These are phyloP conservation scores for Fraxinus quadrangulata DNA, from an alignment of 257 asterid genomes.

Conservation along the genomic window DNA sequence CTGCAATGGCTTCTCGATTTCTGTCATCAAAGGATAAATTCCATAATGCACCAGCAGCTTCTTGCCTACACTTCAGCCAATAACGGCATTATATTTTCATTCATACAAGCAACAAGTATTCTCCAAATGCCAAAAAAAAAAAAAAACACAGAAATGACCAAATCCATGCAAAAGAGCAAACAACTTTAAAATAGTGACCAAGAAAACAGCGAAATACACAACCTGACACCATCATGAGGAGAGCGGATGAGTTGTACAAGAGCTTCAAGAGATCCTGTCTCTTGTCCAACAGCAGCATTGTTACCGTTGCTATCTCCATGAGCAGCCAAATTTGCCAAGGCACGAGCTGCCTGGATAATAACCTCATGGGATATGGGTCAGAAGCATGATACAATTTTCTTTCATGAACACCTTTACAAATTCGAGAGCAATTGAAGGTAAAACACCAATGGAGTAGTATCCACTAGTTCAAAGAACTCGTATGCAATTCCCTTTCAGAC, in stretches of 20 bases:
- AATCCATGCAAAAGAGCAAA: not conserved
- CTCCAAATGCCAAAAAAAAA: not conserved
- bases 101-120: slow-evolving; percentile 15
- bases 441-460: slow-evolving; percentile 13
- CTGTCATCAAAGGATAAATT: slow-evolving; percentile 84
- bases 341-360: slow-evolving; percentile 76
- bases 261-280: slow-evolving; percentile 80
- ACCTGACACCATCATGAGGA: slow-evolving; percentile 84
- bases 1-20: slow-evolving; percentile 87
- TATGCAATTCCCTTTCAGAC: not conserved
- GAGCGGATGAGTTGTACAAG: slow-evolving; percentile 80
- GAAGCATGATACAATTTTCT: slow-evolving; percentile 1
- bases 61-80: slow-evolving; percentile 63
- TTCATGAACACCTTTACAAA: slow-evolving; percentile 2
- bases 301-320: slow-evolving; percentile 84
- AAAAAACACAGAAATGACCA: not conserved
- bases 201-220: slow-evolving; percentile 11
- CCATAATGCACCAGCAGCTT: slow-evolving; percentile 97
- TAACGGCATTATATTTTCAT: not conserved
- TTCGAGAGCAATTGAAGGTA: slow-evolving; percentile 9
- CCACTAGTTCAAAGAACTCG: not conserved
- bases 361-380: slow-evolving; percentile 1
- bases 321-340: slow-evolving; percentile 85
- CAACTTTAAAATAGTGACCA: not conserved
- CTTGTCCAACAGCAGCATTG: slow-evolving; percentile 80